Conservation (phyloP, 139 green algal species). For the Chlorella sp. region DNA sequence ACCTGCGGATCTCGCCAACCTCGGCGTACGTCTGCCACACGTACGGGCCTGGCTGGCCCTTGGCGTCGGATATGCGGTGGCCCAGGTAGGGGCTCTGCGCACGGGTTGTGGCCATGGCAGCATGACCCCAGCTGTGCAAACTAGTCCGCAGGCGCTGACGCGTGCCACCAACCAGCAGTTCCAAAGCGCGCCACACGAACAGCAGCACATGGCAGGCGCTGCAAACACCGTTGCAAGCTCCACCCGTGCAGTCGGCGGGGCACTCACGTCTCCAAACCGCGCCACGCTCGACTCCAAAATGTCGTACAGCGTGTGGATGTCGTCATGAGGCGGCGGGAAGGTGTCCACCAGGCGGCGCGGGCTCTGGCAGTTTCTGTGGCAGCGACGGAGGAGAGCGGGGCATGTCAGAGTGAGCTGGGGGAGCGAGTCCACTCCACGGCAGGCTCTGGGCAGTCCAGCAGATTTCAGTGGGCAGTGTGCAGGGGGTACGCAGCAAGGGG, state of each 20-base stretch:
- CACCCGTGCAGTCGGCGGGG: background rate
- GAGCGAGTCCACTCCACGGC: no score
- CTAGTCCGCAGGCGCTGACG: background rate
- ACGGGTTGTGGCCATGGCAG: background rate
- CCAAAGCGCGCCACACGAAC: no score
- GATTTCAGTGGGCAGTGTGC: no score
- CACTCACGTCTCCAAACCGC: conserved; percentile 71
- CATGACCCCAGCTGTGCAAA: background rate
- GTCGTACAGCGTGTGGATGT: conserved; percentile 93
- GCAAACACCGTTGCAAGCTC: background rate
- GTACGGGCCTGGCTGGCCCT: conserved; percentile 60
- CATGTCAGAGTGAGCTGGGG: background rate
- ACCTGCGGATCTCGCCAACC: conserved; percentile 64
- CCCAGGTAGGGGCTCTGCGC: conserved; percentile 59
- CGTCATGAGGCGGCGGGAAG: conserved; percentile 74
- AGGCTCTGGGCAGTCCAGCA: no score
- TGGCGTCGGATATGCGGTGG: conserved; percentile 26
- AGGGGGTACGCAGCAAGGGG: no score
- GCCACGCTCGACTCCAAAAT: conserved; percentile 78
- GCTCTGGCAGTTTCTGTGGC: conserved; percentile 70
- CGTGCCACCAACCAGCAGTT: no score
- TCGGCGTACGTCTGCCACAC: conserved; percentile 72
- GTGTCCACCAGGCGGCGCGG: conserved; percentile 78
- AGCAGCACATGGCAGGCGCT: no score
- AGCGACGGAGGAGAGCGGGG: no score